Conservation (phyloP, 2,329 filamentous ascomycete species). For the Anthostomella pinea region DNA sequence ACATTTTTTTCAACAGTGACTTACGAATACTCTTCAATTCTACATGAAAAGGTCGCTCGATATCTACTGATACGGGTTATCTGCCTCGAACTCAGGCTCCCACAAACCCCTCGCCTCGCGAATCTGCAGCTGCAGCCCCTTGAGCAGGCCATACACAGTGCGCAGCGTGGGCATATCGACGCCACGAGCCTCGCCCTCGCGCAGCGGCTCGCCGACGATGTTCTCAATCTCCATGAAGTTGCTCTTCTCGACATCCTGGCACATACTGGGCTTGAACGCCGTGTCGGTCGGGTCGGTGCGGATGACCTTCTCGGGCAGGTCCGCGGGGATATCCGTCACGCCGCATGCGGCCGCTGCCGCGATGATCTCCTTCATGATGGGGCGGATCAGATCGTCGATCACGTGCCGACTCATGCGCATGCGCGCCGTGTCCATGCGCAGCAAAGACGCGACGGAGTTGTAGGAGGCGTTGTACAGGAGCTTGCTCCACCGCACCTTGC, state of each 20-base stretch:
- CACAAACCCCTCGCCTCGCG: slow-evolving; percentile 43
- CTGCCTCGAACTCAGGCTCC: slow-evolving; percentile 19
- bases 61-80: slow-evolving; percentile 22
- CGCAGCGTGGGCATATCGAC: slow-evolving; percentile 49
- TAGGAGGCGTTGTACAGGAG: slow-evolving; percentile 50
- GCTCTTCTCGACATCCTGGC: slow-evolving; percentile 49
- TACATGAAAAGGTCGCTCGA: no score
- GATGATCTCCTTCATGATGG: slow-evolving; percentile 53
- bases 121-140: slow-evolving; percentile 46
- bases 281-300: slow-evolving; percentile 46
- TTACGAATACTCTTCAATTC: no score
- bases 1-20: no score
- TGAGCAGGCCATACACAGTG: slow-evolving; percentile 46
- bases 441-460: slow-evolving; percentile 52
- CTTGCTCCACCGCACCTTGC: slow-evolving; percentile 47
- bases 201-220: slow-evolving; percentile 54
- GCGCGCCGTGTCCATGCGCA: slow-evolving; percentile 48
- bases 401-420: slow-evolving; percentile 44
- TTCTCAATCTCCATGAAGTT: slow-evolving; percentile 57
- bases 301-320: slow-evolving; percentile 44
- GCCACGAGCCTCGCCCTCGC: slow-evolving; percentile 45
- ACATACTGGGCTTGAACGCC: slow-evolving; percentile 53
- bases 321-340: slow-evolving; percentile 37
- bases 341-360: slow-evolving; percentile 43
- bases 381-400: slow-evolving; percentile 46